Evolutionary conservation across 1,284 basidiomycete species (phyloP), one percentile per base, ranked within the genome.

Genomic region (Leccinum griseonigrum): DNA sequence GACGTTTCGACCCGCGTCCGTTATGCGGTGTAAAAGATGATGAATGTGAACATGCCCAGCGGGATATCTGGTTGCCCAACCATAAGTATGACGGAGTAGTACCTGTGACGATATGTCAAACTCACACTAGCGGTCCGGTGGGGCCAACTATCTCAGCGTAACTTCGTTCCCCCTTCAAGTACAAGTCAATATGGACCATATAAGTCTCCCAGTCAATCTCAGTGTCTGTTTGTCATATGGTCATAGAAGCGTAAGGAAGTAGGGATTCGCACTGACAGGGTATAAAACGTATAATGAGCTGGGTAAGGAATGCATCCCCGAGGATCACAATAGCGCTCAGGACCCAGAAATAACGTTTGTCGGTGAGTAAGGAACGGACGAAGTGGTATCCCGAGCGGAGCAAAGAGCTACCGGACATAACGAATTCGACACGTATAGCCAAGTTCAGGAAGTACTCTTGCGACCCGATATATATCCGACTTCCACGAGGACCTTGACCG

Each of bases 121-220:
- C 92, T 77, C 68, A 96, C 94, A 98, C 96, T 14, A 97, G 81
- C 6, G 94, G 94, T 6, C 97, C 97, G 3, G 95, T 98, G 8
- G 95, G 95, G 0, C 97, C 97, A 62, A 84, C 81, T 62, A 99
- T 90, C 60, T 83, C 78, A n/a, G 85, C 80, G 73, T 99, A 99
- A 74, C 96, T 86, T 31, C 90, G 81, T 75, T 97, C 90, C 43
- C 97, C 97, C 53, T 86, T 83, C 53, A 91, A 71, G 75, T 92
- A 96, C 55, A 92, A 75, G 58, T 89, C 82, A 2, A 92, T 85
- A 64, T 99, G 97, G 62, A 90, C 81, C 84, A 96, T 90, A 71
- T 97, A 97, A 0, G 95, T 97, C 72, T 87, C 84, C 85, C 92
- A 99, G 78, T 99, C 97, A 70, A 99, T 99, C 77, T 99, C 97